Conservation (phyloP, 768 basidiomycete species). For the Calocybe cyanea region DNA sequence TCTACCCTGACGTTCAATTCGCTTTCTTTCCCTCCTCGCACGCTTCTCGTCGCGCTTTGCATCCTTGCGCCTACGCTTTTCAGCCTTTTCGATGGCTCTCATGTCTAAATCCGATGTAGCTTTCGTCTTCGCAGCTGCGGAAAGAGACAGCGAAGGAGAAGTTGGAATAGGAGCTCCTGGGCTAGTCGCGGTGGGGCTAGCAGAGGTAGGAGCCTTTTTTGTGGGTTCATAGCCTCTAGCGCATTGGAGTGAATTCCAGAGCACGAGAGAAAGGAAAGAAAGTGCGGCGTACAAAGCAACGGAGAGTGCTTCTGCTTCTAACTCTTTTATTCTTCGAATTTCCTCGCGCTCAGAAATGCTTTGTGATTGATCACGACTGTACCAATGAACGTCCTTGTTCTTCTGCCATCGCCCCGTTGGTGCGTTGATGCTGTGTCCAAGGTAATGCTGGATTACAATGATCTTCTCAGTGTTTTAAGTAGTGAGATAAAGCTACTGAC, state of each 20-base stretch:
- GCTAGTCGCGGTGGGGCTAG: background rate
- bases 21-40: slow-evolving; percentile 21
- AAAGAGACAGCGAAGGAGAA: slow-evolving; percentile 10
- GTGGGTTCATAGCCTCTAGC: slow-evolving; percentile 70
- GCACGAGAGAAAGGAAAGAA: slow-evolving; percentile 4
- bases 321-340: slow-evolving; percentile 77
- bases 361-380: slow-evolving; percentile 56
- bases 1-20: slow-evolving; percentile 18
- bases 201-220: slow-evolving; percentile 27
- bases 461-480: background rate
- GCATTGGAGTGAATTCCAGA: background rate
- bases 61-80: slow-evolving; percentile 49
- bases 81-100: slow-evolving; percentile 40
- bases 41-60: slow-evolving; percentile 47
- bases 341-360: slow-evolving; percentile 60
- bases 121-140: slow-evolving; percentile 8
- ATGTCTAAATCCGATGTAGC: slow-evolving; percentile 14
- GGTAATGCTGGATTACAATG: slow-evolving; percentile 67
- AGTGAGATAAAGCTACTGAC: slow-evolving; percentile 33
- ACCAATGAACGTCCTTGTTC: slow-evolving; percentile 97
- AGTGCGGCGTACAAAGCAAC: slow-evolving; percentile 59
- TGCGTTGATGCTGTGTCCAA: slow-evolving; percentile 93
- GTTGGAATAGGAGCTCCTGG: background rate
- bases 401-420: slow-evolving; percentile 97
- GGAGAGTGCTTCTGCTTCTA: slow-evolving; percentile 84